phyloP scores from a whole-genome alignment of 257 asterid genomes.

The Fraxinus quadrangulata region DNA sequence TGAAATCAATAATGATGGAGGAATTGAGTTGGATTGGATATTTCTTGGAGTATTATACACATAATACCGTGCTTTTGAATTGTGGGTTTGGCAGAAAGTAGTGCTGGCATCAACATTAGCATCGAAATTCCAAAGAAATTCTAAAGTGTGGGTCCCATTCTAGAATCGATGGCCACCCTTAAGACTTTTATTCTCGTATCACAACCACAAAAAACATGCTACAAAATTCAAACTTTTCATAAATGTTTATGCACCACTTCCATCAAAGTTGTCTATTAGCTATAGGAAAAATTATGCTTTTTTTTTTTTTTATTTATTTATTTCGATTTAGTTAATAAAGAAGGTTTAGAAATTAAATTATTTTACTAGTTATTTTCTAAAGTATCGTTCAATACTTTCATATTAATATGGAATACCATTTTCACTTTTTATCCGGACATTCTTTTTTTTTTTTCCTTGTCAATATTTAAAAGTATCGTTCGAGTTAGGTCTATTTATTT shows the following conservation, averaged over 20 bases:
- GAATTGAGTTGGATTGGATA: background rate
- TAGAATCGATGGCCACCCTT: background rate
- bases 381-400: too few relatives aligned
- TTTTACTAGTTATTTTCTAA: too few relatives aligned
- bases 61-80: background rate
- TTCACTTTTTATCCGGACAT: too few relatives aligned
- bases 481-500: too few relatives aligned
- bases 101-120: background rate
- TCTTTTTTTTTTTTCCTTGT: too few relatives aligned
- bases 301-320: too few relatives aligned
- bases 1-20: background rate
- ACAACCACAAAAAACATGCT: conserved; percentile 15
- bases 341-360: too few relatives aligned
- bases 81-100: background rate
- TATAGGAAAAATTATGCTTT: too few relatives aligned
- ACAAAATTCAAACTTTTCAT: background rate
- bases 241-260: background rate
- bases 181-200: conserved; percentile 11
- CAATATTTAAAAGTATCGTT: too few relatives aligned
- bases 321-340: too few relatives aligned
- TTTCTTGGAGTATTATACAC: background rate
- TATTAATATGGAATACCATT: too few relatives aligned
- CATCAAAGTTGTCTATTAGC: background rate
- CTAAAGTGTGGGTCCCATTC: background rate
- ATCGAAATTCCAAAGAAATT: background rate